Conservation (phyloP, 2,329 filamentous ascomycete genomes). For the Ophiostoma fasciatum region DNA sequence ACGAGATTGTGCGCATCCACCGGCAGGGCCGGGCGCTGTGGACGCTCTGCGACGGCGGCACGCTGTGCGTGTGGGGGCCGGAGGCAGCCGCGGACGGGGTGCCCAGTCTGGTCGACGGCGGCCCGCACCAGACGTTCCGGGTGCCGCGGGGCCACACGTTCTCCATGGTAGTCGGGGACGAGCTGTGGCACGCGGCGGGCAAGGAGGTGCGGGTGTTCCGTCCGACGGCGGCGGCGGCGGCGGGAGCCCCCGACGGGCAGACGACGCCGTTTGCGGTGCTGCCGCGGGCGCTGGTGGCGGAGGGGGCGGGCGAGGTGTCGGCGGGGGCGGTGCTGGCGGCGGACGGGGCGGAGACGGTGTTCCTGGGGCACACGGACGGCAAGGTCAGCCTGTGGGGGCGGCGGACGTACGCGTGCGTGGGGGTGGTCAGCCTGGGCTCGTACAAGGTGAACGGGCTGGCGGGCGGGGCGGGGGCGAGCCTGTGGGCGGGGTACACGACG, state of each 20-base stretch:
- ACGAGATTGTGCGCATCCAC: slow-evolving; percentile 72
- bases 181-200: slow-evolving; percentile 76
- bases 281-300: slow-evolving; percentile 52
- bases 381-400: slow-evolving; percentile 89
- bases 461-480: slow-evolving; percentile 61
- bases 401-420: slow-evolving; percentile 60
- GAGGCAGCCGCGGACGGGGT: slow-evolving; percentile 42
- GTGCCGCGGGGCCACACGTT: slow-evolving; percentile 72
- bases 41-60: slow-evolving; percentile 83
- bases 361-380: slow-evolving; percentile 83
- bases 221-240: slow-evolving; percentile 53
- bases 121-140: slow-evolving; percentile 58
- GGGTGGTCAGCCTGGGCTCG: slow-evolving; percentile 69
- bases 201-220: slow-evolving; percentile 78
- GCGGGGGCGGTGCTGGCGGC: slow-evolving; percentile 63
- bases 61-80: slow-evolving; percentile 74
- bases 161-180: slow-evolving; percentile 71
- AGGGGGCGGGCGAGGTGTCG: slow-evolving; percentile 72
- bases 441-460: slow-evolving; percentile 89
- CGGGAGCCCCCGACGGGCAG: too few relatives aligned
- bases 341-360: slow-evolving; percentile 64
- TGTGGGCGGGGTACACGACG: slow-evolving; percentile 93
- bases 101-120: slow-evolving; percentile 59
- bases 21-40: slow-evolving; percentile 81
- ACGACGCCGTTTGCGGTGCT: slow-evolving; percentile 61